A percentile compares a stretch with the other conserved stretches of the same genome.
phyloP scores from a whole-genome alignment of 352 stramenopile species.

The Globisporangium alternatum region DNA sequence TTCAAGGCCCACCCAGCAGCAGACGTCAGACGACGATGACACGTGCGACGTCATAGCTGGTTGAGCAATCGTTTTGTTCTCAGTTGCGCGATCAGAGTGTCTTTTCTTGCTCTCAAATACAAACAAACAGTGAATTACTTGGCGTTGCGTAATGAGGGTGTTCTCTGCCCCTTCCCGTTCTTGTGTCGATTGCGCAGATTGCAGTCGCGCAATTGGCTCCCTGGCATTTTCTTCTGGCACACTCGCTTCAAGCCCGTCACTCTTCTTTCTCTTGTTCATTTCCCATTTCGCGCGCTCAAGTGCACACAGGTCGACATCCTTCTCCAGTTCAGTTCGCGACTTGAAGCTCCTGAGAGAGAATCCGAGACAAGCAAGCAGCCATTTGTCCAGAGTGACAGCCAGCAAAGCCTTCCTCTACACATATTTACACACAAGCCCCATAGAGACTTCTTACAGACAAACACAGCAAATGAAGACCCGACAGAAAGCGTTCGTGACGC shows the following conservation, averaged over 20 bases:
- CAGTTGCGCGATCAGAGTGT: not conserved
- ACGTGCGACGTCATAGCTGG: not conserved
- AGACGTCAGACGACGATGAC: not conserved
- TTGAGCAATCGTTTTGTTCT: slow-evolving; percentile 1
- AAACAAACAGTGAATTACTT: too few species aligned
- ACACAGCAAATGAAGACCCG: not conserved
- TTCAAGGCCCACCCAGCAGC: not conserved
- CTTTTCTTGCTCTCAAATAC: too few species aligned
- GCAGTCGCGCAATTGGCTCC: not conserved
- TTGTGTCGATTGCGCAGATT: not conserved
- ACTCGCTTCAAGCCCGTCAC: not conserved
- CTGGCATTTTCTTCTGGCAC: slow-evolving; percentile 3
- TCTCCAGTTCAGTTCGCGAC: not conserved
- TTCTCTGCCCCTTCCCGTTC: not conserved
- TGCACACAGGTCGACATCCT: not conserved
- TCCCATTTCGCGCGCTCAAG: not conserved
- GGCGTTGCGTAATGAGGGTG: not conserved
- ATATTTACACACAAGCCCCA: not conserved
- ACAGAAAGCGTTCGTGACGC: not conserved
- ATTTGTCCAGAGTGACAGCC: not conserved
- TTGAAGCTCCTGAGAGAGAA: not conserved
- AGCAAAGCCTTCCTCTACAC: not conserved
- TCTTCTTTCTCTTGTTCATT: not conserved
- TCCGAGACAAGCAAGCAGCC: not conserved
- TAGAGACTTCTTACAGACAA: not conserved